Evolutionary conservation across 2,329 filamentous ascomycete species (phyloP).

Genomic region (Curvularia spicifera): DNA sequence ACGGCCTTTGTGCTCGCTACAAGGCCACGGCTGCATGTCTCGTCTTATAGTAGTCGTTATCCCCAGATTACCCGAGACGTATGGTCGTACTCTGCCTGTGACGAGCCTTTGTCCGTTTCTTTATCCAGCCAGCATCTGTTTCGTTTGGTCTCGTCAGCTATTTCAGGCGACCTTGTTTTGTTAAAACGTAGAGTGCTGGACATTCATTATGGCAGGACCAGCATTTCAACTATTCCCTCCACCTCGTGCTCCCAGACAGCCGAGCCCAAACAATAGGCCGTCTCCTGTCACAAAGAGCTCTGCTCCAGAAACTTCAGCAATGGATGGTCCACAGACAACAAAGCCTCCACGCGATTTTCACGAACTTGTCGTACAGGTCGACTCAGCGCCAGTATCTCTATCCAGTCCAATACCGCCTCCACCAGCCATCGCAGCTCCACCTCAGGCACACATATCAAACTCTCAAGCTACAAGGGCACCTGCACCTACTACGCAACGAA

Average conservation of each 20-base stretch:
- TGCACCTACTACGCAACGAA: conserved; percentile 32
- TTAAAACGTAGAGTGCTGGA: conserved; percentile 22
- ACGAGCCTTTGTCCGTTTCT: conserved; percentile 21
- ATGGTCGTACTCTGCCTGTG: conserved; percentile 27
- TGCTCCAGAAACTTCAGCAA: conserved; percentile 38
- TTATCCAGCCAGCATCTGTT: conserved; percentile 19
- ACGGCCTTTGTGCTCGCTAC: conserved; percentile 20
- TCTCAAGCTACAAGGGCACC: conserved; percentile 28
- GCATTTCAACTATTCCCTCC: conserved; percentile 50
- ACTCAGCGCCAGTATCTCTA: conserved; percentile 46
- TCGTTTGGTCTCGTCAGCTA: conserved; percentile 20
- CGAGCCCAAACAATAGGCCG: conserved; percentile 40
- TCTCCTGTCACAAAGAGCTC: conserved; percentile 35
- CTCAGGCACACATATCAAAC: conserved; percentile 38
- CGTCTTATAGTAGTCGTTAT: conserved; percentile 45
- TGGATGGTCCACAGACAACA: conserved; percentile 40
- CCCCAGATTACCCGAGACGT: conserved; percentile 40
- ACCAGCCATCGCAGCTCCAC: conserved; percentile 32
- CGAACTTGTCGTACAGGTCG: conserved; percentile 50
- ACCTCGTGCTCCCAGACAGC: conserved; percentile 42
- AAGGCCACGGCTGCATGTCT: conserved; percentile 16
- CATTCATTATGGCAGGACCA: conserved; percentile 43
- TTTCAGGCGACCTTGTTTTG: conserved; percentile 24
- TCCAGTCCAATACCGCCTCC: conserved; percentile 34
- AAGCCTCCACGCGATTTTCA: conserved; percentile 47